A percentile compares a stretch with the other conserved stretches of the same genome.
These are phyloP conservation scores for Colletotrichum gigasporum DNA, from an alignment of 2,329 filamentous ascomycete species.

Conservation along the genomic window DNA sequence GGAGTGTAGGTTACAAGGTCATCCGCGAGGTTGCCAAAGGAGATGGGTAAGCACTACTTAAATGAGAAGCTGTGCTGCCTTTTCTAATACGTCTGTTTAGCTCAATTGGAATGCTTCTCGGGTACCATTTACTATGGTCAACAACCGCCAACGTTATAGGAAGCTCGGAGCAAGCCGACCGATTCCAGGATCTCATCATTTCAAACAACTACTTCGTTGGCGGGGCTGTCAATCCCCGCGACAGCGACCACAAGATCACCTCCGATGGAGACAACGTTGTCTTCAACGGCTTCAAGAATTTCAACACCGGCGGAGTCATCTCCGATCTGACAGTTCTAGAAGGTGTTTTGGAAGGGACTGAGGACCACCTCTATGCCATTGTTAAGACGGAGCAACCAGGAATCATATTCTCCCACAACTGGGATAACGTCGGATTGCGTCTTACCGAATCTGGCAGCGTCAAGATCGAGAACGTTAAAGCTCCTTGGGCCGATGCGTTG, in stretches of 20 bases:
- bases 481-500: conserved; percentile 68
- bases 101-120: conserved; percentile 71
- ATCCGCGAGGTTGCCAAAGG: conserved; percentile 71
- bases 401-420: conserved; percentile 68
- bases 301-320: conserved; percentile 74
- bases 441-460: conserved; percentile 72
- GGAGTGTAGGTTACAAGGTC: conserved; percentile 63
- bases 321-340: conserved; percentile 74
- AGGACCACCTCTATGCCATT: conserved; percentile 70
- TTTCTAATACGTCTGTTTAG: conserved; percentile 36
- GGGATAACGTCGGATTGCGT: conserved; percentile 71
- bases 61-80: not conserved
- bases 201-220: conserved; percentile 73
- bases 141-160: conserved; percentile 69
- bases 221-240: conserved; percentile 72
- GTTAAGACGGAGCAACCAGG: conserved; percentile 67
- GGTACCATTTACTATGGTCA: conserved; percentile 73
- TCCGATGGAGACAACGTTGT: conserved; percentile 62
- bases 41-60: conserved; percentile 61
- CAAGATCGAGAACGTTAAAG: conserved; percentile 65
- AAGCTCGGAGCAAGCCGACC: conserved; percentile 66
- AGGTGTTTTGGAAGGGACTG: conserved; percentile 66
- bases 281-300: conserved; percentile 71
- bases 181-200: conserved; percentile 64
- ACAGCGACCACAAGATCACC: conserved; percentile 67